Conservation (phyloP, 2,329 filamentous ascomycete genomes). For the Pseudogymnoascus sp. region DNA sequence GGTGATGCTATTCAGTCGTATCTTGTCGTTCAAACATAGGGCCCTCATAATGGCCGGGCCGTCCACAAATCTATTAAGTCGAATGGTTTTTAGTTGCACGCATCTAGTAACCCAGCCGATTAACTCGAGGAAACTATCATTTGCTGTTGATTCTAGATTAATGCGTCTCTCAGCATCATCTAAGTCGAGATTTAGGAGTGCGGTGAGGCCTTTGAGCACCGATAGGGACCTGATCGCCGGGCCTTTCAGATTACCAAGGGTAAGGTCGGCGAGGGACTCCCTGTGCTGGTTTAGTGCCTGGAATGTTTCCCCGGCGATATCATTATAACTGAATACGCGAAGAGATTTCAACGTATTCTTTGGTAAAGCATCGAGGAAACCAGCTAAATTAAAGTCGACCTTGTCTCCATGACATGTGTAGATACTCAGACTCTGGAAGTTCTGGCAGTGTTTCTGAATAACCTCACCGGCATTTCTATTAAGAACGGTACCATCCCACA, state of each 20-base stretch:
- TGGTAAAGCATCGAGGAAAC: slow-evolving; percentile 47
- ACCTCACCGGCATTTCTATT: slow-evolving; percentile 43
- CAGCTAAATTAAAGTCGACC: slow-evolving; percentile 49
- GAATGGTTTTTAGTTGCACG: slow-evolving; percentile 39
- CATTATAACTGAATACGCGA: slow-evolving; percentile 46
- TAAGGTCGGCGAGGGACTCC: slow-evolving; percentile 44
- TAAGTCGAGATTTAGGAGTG: slow-evolving; percentile 40
- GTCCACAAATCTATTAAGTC: slow-evolving; percentile 41
- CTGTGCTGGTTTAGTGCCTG: slow-evolving; percentile 43
- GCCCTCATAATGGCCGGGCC: slow-evolving; percentile 44
- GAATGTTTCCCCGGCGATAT: slow-evolving; percentile 46
- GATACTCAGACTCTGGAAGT: slow-evolving; percentile 52
- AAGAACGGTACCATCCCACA: slow-evolving; percentile 54
- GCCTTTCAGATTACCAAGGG: slow-evolving; percentile 38
- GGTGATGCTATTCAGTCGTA: slow-evolving; percentile 39
- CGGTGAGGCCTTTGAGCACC: slow-evolving; percentile 39
- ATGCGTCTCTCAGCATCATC: slow-evolving; percentile 35
- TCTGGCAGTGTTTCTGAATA: slow-evolving; percentile 49
- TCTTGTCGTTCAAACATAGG: slow-evolving; percentile 36
- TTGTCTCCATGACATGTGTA: slow-evolving; percentile 36
- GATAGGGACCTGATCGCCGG: slow-evolving; percentile 41
- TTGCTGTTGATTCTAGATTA: slow-evolving; percentile 41
- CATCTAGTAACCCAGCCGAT: slow-evolving; percentile 48
- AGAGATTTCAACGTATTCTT: slow-evolving; percentile 51
- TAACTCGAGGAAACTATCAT: slow-evolving; percentile 43